Evolutionary conservation across 2,329 filamentous ascomycete genomes (phyloP), one percentile per base, ranked within the genome.

Genomic region (Sporothrix humicola): DNA sequence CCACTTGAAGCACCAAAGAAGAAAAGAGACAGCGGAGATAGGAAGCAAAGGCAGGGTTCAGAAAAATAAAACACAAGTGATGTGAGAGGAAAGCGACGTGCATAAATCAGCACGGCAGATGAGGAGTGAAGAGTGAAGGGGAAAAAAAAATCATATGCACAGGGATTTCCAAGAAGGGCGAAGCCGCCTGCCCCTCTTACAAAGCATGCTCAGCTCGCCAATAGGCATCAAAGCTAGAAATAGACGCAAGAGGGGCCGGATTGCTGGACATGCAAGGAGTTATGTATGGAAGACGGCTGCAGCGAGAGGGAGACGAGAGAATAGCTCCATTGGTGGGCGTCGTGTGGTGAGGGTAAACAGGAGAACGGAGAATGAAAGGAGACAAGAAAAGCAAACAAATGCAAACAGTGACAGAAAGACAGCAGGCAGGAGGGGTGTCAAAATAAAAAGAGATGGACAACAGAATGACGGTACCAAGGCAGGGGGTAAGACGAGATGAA

Each of bases 191-290:
- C 56, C 48, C 59, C 66, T 73, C 50, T 66, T 63, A 68, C 31
- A 65, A 73, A 74, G 37, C 71, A 75, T 73, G 71, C 26, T 71
- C 68, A 52, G 71, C 68, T 72, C 71, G 54, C 72, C 65, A 71
- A 73, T 58, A 15, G 66, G 63, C 46, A 46, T 17, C 68, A 63
- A 13, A n/a, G 52, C 17, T 26, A 37, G n/a, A 63, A 50, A 31
- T 54, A 37, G 61, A 72, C 26, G 69, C 46, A 54, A 56, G 52
- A 71, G 52, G 54, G 69, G 71, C 23, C 58, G 66, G 70, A 58
- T 48, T 70, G 48, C 54, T 50, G 54, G 44, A 61, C 46, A 61
- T 61, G 69, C 69, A 71, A 61, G 56, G 37, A 54, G 17, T 23
- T 20, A 54, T 37, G 42, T 31, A 52, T n/a, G 13, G 23, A 37